Evolutionary conservation across 129 eudicot species (phyloP).

Genomic region (Pseudognaphalium luteoalbum): DNA sequence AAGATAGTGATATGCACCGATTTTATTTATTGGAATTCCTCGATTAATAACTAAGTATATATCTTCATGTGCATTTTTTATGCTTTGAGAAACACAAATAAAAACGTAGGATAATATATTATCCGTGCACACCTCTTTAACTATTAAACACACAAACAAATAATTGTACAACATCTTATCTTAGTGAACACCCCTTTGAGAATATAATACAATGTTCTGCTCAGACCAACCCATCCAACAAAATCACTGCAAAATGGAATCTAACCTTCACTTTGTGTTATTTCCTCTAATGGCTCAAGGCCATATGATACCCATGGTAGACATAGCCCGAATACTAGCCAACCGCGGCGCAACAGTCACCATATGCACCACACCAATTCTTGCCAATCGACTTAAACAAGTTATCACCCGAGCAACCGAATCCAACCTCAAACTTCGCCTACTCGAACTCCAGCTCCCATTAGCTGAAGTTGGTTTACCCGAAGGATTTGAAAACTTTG

Average conservation of each 20-base stretch:
- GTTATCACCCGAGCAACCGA: slow-evolving; percentile 3
- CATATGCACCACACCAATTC: neutral
- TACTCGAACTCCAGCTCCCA: slow-evolving; percentile 5
- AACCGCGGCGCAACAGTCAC: neutral
- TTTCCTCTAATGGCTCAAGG: slow-evolving; percentile 8
- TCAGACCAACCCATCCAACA: neutral
- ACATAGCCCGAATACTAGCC: slow-evolving; percentile 12
- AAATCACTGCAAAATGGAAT: neutral
- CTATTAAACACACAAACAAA: too few relatives aligned
- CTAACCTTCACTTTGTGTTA: slow-evolving; percentile 3
- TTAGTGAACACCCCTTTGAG: neutral
- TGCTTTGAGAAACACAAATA: neutral
- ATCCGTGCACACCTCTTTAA: too few relatives aligned
- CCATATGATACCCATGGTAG: slow-evolving; percentile 8
- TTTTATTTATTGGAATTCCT: too few relatives aligned
- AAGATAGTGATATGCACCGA: too few relatives aligned
- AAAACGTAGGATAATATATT: too few relatives aligned
- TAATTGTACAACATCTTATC: too few relatives aligned
- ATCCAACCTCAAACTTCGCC: neutral
- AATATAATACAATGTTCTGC: neutral
- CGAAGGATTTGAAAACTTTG: neutral
- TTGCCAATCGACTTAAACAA: neutral
- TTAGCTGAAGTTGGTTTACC: slow-evolving; percentile 5
- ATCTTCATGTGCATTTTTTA: neutral
- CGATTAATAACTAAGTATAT: too few relatives aligned